phyloP scores from a whole-genome alignment of 352 stramenopile species.

The Phytophthora podocarpi region DNA sequence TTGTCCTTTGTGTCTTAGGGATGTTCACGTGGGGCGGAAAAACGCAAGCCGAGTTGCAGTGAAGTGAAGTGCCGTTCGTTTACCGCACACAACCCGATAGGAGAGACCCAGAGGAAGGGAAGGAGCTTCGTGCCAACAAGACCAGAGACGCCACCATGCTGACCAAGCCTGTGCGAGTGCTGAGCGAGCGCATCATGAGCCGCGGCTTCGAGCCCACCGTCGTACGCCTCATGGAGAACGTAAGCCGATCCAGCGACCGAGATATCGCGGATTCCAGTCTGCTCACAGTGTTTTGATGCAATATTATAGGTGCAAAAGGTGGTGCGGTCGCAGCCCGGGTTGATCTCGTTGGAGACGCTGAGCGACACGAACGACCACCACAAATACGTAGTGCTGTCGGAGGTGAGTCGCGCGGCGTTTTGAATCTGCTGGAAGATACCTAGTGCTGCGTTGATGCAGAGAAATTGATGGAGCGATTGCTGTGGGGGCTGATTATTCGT shows the following conservation, averaged over 20 bases:
- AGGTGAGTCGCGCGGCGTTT: slow-evolving; percentile 57
- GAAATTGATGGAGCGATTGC: neutral
- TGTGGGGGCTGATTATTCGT: neutral
- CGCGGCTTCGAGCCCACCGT: slow-evolving; percentile 86
- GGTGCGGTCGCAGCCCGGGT: slow-evolving; percentile 71
- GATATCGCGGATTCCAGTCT: neutral
- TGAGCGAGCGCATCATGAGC: slow-evolving; percentile 86
- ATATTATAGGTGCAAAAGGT: slow-evolving; percentile 80
- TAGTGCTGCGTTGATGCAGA: neutral
- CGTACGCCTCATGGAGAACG: slow-evolving; percentile 80
- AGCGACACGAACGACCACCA: slow-evolving; percentile 86
- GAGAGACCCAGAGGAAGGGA: slow-evolving; percentile 5
- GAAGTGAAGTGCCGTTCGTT: too few relatives aligned
- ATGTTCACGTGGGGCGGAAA: slow-evolving; percentile 19
- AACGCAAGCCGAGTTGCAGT: slow-evolving; percentile 24
- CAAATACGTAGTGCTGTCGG: slow-evolving; percentile 87
- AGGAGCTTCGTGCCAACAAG: neutral
- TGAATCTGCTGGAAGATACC: neutral
- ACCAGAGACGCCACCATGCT: slow-evolving; percentile 25
- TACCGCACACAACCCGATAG: slow-evolving; percentile 25
- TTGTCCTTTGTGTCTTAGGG: slow-evolving; percentile 13
- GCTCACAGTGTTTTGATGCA: neutral
- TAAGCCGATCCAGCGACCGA: slow-evolving; percentile 17
- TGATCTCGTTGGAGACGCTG: slow-evolving; percentile 84
- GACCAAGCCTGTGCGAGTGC: slow-evolving; percentile 71